Percentiles rank a stretch among this genome's conserved stretches.
phyloP scores from a whole-genome alignment of 441 rosid genomes.

The Pelargonium cotyledonis region DNA sequence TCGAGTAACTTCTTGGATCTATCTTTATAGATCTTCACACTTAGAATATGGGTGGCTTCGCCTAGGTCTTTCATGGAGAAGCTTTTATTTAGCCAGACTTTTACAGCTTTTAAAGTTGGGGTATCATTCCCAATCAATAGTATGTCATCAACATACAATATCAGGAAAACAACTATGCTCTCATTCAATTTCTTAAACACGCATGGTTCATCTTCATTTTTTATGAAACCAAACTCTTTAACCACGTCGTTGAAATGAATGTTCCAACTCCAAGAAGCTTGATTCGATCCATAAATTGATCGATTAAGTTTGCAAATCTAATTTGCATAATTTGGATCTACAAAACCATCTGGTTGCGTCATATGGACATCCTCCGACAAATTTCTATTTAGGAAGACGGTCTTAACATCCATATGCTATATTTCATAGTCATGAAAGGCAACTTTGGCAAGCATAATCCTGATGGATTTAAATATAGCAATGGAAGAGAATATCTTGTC shows the following conservation, averaged over 20 bases:
- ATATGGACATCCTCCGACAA: constrained; percentile 3
- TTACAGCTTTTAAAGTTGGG: background rate
- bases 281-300: constrained; percentile 4
- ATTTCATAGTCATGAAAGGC: constrained; percentile 10
- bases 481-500: constrained; percentile 16
- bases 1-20: too few relatives aligned
- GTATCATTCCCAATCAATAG: background rate
- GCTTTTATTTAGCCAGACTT: too few relatives aligned
- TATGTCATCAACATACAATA: too few relatives aligned
- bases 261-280: constrained; percentile 8
- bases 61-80: too few relatives aligned
- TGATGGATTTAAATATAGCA: constrained; percentile 18
- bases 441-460: constrained; percentile 11
- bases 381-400: background rate
- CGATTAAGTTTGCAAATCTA: background rate
- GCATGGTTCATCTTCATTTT: constrained; percentile 7
- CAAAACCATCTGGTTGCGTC: constrained; percentile 10
- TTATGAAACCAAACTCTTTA: constrained; percentile 8
- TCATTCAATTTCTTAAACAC: constrained; percentile 11
- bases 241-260: background rate
- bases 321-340: background rate
- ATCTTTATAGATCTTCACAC: too few relatives aligned
- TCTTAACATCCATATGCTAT: constrained; percentile 13
- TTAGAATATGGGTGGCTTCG: too few relatives aligned
- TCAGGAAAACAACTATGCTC: background rate